Evolutionary conservation across 805 yeast genomes (phyloP), one percentile per base, ranked within the genome.

Genomic region (Pichia scutulata): DNA sequence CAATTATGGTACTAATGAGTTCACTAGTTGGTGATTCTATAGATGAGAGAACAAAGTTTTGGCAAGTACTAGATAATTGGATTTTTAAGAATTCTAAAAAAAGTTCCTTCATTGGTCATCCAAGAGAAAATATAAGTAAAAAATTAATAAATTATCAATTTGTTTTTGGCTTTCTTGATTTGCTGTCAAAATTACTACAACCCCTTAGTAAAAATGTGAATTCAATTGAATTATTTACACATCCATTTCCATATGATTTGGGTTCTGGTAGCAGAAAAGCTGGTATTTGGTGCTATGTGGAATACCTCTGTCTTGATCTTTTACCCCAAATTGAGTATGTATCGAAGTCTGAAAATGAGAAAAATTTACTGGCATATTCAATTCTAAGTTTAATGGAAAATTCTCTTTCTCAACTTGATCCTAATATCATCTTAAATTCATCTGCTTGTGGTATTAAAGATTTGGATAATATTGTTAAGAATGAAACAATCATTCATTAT

Each of bases 201-300:
- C 76, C 65, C 49, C 57, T 41, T 60, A 69, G 41, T 24, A 49
- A 58, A 12, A 60, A 59, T 21, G 52, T 56, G 28, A 58, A 67
- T 43, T 64, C 64, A 3, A 70, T 74, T 54, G 74, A 77, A 16
- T 71, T 70, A 36, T 60, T 57, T 33, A 49, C 59, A 6, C 60
- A 82, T 14, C 72, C 80, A 13, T 85, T 73, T 58, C 96, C 96
- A 0, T 57, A 70, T 7, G 78, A 75, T 47, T 63, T 89, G 25
- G 96, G 96, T 0, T 62, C 63, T 2, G 70, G 72, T 0, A 77
- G 81, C 55, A 74, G 95, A 57, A 76, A 70, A 30, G 74, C 73
- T 30, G 96, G 96, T 2, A 66, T 89, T 7, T 80, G 89, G 79
- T 89, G 93, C 3, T 92, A 90, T 58, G 63, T 86, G 48, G 92